Percentiles rank a stretch among this genome's conserved stretches.
phyloP scores from a whole-genome alignment of 2,329 filamentous ascomycete genomes.

The Dothistroma septosporum region DNA sequence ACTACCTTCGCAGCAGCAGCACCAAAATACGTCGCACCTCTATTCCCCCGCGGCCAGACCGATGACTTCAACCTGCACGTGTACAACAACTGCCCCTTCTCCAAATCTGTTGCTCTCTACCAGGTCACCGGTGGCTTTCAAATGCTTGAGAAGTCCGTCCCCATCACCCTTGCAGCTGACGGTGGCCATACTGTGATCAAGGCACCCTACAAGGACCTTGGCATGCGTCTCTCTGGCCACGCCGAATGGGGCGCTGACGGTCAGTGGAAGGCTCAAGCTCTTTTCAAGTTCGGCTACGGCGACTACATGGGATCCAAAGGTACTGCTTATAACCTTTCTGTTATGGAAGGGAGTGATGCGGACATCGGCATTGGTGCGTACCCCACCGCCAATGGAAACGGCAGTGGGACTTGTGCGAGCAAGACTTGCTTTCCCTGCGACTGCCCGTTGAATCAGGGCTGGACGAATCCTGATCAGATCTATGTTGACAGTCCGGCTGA shows the following conservation, averaged over 20 bases:
- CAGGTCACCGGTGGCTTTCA: constrained; percentile 24
- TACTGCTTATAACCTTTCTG: constrained; percentile 27
- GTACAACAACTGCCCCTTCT: constrained; percentile 27
- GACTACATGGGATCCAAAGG: constrained; percentile 19
- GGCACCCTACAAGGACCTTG: constrained; percentile 25
- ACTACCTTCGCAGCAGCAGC: constrained; percentile 4
- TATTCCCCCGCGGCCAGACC: constrained; percentile 11
- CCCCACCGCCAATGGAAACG: constrained; percentile 22
- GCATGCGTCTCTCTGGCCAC: constrained; percentile 29
- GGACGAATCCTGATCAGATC: constrained; percentile 27
- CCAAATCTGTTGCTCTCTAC: constrained; percentile 30
- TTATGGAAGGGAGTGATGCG: constrained; percentile 27
- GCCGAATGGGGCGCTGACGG: constrained; percentile 26
- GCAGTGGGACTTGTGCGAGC: constrained; percentile 19
- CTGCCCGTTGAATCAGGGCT: constrained; percentile 23
- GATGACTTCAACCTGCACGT: constrained; percentile 27
- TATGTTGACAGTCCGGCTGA: constrained; percentile 27
- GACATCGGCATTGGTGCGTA: constrained; percentile 26
- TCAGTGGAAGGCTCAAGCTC: constrained; percentile 28
- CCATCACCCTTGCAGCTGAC: constrained; percentile 16
- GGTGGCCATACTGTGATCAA: constrained; percentile 13
- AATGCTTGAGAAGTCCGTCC: constrained; percentile 23
- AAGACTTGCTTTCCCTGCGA: constrained; percentile 28
- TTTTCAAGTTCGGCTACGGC: constrained; percentile 32
- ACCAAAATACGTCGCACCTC: constrained; percentile 2